These are phyloP conservation scores for Tuber indicum DNA, from an alignment of 495 filamentous ascomycete species.

Conservation along the genomic window DNA sequence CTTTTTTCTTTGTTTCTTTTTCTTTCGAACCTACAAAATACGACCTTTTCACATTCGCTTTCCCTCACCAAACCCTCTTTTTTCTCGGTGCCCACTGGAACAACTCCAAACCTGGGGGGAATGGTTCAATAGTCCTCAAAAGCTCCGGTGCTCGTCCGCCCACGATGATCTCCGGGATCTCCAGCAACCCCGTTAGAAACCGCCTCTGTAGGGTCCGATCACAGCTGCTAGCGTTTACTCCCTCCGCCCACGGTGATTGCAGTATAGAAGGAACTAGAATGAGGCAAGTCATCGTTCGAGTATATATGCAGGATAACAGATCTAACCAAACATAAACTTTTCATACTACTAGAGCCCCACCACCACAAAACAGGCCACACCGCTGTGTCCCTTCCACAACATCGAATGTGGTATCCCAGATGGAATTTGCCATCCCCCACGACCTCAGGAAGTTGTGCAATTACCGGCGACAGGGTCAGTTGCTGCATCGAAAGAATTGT, in stretches of 20 bases:
- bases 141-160: neutral
- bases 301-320: neutral
- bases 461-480: too few relatives aligned
- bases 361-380: too few relatives aligned
- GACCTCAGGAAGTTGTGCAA: neutral
- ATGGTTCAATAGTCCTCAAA: neutral
- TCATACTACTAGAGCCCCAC: neutral
- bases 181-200: neutral
- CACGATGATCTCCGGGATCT: neutral
- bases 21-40: too few relatives aligned
- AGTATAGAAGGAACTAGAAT: neutral
- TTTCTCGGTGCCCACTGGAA: too few relatives aligned
- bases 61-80: too few relatives aligned
- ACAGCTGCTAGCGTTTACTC: neutral
- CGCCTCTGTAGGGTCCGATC: neutral
- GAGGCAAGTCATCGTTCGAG: neutral
- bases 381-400: neutral
- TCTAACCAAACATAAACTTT: neutral
- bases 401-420: neutral
- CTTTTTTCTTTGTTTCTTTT: too few relatives aligned
- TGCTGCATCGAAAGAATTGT: neutral
- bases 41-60: too few relatives aligned
- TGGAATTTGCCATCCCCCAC: neutral
- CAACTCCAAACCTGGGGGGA: neutral
- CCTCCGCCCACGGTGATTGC: neutral